phyloP scores from a whole-genome alignment of 768 basidiomycete species.

The Sarcomyxa edulis region DNA sequence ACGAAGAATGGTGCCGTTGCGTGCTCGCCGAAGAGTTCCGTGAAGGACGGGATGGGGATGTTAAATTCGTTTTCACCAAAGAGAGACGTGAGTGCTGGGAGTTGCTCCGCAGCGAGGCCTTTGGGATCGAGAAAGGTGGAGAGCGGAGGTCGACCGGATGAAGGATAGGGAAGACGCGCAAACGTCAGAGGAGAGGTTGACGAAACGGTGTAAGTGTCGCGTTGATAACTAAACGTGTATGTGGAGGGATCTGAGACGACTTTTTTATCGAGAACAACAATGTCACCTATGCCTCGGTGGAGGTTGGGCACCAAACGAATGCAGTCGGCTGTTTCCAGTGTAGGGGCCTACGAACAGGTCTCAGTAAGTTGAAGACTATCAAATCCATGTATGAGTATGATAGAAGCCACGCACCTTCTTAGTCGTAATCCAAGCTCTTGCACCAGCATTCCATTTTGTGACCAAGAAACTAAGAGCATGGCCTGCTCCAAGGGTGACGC shows the following conservation, averaged over 20 bases:
- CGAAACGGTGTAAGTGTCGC: constrained; percentile 82
- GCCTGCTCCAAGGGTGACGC: constrained; percentile 74
- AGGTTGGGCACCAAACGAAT: constrained; percentile 76
- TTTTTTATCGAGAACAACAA: constrained; percentile 71
- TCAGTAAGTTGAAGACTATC: constrained; percentile 14
- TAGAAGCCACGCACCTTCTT: constrained; percentile 42
- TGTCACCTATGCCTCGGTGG: constrained; percentile 87
- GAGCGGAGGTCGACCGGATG: constrained; percentile 62
- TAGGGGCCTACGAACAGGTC: too few relatives aligned
- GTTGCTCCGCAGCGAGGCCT: constrained; percentile 44
- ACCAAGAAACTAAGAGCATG: constrained; percentile 92
- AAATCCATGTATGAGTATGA: neutral
- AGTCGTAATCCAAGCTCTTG: constrained; percentile 78
- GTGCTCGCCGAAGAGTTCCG: constrained; percentile 89
- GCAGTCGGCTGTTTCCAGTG: constrained; percentile 69
- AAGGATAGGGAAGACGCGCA: constrained; percentile 83
- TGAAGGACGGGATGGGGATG: constrained; percentile 94
- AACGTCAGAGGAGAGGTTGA: constrained; percentile 58
- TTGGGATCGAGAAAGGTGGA: constrained; percentile 55
- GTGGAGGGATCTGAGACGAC: constrained; percentile 47
- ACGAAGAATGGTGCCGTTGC: constrained; percentile 99
- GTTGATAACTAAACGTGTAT: constrained; percentile 91
- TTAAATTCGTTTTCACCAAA: constrained; percentile 96
- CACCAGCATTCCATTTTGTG: constrained; percentile 83
- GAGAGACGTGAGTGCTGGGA: constrained; percentile 50